These are phyloP conservation scores for Pestalotiopsis fici DNA, from an alignment of 2,329 filamentous ascomycete species.

Conservation along the genomic window DNA sequence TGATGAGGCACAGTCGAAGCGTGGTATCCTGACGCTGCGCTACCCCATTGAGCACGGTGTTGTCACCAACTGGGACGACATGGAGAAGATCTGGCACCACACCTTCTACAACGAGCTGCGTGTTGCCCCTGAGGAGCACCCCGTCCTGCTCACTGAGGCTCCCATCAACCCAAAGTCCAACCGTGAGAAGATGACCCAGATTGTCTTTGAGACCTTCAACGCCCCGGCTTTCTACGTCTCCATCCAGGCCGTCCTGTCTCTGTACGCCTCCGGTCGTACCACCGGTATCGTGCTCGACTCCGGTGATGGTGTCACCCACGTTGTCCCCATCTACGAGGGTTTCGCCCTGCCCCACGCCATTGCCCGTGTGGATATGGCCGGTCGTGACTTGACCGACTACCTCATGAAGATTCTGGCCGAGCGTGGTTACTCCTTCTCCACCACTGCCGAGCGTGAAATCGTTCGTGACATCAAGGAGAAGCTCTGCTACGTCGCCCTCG, in stretches of 20 bases:
- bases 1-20: constrained; percentile 99
- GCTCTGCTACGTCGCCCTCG: constrained; percentile 99
- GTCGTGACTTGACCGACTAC: constrained; percentile 99
- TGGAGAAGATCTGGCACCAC: constrained; percentile 99
- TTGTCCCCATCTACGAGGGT: constrained; percentile 99
- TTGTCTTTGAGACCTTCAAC: constrained; percentile 99
- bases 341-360: constrained; percentile 99
- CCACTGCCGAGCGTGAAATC: constrained; percentile 99
- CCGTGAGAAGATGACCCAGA: constrained; percentile 99
- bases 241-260: constrained; percentile 98
- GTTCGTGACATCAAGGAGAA: constrained; percentile 99
- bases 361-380: constrained; percentile 99
- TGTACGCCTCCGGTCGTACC: constrained; percentile 99
- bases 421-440: constrained; percentile 99
- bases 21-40: constrained; percentile 99
- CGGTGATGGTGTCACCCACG: constrained; percentile 99
- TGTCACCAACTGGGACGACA: constrained; percentile 99
- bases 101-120: constrained; percentile 99
- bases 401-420: constrained; percentile 99
- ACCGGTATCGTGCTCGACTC: constrained; percentile 99
- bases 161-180: constrained; percentile 99
- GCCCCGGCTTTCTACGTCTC: constrained; percentile 99
- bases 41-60: constrained; percentile 99
- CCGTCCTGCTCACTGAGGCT: constrained; percentile 97
- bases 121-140: constrained; percentile 99